Conservation (phyloP, 495 filamentous ascomycete genomes). For the Darksidea phi region DNA sequence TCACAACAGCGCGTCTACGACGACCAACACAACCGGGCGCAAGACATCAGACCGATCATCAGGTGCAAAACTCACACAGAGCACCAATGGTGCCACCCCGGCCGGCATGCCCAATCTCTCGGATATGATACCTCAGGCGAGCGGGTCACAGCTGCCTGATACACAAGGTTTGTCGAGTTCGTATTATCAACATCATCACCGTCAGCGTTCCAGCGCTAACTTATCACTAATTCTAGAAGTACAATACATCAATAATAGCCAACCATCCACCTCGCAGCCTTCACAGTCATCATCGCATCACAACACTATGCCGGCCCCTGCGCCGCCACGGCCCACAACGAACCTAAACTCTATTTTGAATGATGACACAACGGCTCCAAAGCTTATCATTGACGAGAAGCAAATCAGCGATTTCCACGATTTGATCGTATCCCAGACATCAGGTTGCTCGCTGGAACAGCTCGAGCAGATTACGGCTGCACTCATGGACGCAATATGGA, state of each 20-base stretch:
- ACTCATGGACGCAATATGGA: constrained; percentile 88
- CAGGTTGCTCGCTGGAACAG: constrained; percentile 86
- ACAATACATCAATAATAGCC: constrained; percentile 44
- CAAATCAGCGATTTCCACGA: constrained; percentile 57
- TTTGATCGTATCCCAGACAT: constrained; percentile 61
- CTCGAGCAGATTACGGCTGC: constrained; percentile 89
- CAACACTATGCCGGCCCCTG: constrained; percentile 27
- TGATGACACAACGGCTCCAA: constrained; percentile 44
- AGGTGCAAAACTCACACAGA: constrained; percentile 61
- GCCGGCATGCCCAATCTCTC: constrained; percentile 40
- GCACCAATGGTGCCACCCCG: constrained; percentile 55
- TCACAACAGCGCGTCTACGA: constrained; percentile 81
- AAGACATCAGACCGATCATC: constrained; percentile 55
- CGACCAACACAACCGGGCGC: constrained; percentile 49
- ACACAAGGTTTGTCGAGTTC: constrained; percentile 50
- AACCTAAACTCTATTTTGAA: constrained; percentile 27
- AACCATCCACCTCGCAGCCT: constrained; percentile 39
- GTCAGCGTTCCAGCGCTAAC: constrained; percentile 2
- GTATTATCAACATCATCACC: not conserved
- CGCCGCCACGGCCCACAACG: constrained; percentile 22
- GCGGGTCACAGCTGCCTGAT: constrained; percentile 57
- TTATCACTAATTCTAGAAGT: constrained; percentile 14
- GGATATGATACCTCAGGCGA: constrained; percentile 30
- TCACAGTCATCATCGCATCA: constrained; percentile 30
- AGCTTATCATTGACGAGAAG: constrained; percentile 57